phyloP scores from a whole-genome alignment of 164 flowering plant genomes.

The Sedum album region DNA sequence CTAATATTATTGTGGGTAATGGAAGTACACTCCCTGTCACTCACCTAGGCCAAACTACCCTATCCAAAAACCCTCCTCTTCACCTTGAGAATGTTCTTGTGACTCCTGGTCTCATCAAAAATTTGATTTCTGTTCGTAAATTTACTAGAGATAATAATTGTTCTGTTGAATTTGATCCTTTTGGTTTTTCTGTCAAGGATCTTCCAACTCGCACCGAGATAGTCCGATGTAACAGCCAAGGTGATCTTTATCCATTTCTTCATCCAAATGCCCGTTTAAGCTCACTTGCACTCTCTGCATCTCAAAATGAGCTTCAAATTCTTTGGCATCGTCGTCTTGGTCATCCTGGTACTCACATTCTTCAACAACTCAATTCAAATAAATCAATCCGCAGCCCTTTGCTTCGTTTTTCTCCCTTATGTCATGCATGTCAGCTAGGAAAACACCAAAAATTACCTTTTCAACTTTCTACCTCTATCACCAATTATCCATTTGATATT shows the following conservation, averaged over 20 bases:
- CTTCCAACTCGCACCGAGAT: background rate
- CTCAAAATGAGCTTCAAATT: background rate
- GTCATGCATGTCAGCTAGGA: background rate
- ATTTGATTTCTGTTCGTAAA: background rate
- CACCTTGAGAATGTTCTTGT: background rate
- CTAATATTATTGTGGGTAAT: background rate
- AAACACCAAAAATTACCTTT: background rate
- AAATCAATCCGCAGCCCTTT: background rate
- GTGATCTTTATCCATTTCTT: background rate
- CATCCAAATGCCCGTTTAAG: background rate
- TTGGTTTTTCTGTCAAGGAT: constrained; percentile 8
- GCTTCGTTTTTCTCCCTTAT: too few species aligned
- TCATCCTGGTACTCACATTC: background rate
- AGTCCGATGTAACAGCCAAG: background rate
- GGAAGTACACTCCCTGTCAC: background rate
- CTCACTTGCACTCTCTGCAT: background rate
- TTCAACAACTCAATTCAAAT: background rate
- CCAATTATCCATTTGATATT: background rate
- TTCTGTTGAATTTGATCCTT: background rate
- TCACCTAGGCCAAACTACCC: background rate
- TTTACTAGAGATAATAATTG: constrained; percentile 2
- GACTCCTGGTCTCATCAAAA: constrained; percentile 1
- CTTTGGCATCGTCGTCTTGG: background rate
- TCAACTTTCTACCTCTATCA: background rate
- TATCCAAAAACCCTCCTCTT: background rate